A percentile compares a stretch with the other conserved stretches of the same genome.
phyloP scores from a whole-genome alignment of 73 alveolate species.

The Effrenium voratum region DNA sequence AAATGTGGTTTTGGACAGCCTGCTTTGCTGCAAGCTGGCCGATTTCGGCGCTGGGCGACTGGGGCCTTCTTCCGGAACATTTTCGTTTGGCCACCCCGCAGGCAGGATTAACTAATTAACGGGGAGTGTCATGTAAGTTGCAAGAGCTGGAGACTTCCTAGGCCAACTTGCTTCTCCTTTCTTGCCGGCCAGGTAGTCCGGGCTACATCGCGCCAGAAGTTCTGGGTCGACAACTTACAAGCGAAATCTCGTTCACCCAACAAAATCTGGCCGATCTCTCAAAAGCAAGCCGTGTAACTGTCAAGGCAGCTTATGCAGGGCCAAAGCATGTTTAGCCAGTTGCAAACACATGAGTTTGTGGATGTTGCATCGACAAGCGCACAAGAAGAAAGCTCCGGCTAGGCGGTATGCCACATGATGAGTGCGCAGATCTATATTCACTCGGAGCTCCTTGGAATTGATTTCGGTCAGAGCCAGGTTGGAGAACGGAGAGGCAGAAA shows the following conservation, averaged over 20 bases:
- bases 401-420: neutral
- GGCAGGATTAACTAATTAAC: neutral
- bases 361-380: neutral
- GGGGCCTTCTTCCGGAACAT: slow-evolving; percentile 56
- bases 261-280: neutral
- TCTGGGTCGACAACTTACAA: neutral
- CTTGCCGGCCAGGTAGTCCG: neutral
- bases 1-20: slow-evolving; percentile 51
- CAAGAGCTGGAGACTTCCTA: neutral
- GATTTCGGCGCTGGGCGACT: slow-evolving; percentile 80
- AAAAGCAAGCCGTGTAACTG: too few relatives aligned
- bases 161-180: neutral
- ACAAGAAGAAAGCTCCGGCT: neutral
- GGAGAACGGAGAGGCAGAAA: neutral
- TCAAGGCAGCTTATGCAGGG: neutral
- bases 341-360: too few relatives aligned
- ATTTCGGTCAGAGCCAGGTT: neutral
- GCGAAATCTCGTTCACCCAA: neutral
- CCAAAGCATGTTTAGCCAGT: neutral
- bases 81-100: slow-evolving; percentile 77
- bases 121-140: neutral
- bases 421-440: slow-evolving; percentile 64
- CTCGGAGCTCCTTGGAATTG: neutral
- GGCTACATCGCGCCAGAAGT: slow-evolving; percentile 86
- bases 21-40: slow-evolving; percentile 52